Conservation (phyloP, 495 filamentous ascomycete species). For the Letharia columbiana region DNA sequence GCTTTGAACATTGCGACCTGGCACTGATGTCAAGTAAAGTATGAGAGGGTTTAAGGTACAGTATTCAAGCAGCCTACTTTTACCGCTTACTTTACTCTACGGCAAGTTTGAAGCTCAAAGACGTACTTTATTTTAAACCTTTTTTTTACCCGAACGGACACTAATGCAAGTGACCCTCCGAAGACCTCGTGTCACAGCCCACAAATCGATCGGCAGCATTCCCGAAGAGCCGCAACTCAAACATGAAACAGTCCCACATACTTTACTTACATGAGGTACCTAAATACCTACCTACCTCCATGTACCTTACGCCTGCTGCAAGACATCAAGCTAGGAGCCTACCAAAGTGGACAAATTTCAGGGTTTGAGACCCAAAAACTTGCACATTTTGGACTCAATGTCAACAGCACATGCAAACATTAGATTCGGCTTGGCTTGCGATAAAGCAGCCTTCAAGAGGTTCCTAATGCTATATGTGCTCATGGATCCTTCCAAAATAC, state of each 20-base stretch:
- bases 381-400: too few species aligned
- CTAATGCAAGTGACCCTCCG: slow-evolving; percentile 8
- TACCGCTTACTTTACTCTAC: too few species aligned
- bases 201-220: not conserved
- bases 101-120: not conserved
- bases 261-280: too few species aligned
- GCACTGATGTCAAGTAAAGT: too few species aligned
- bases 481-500: not conserved
- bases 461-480: not conserved
- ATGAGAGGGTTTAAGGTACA: too few species aligned
- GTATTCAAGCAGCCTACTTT: not conserved
- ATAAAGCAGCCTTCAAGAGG: not conserved
- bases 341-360: too few species aligned
- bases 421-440: not conserved
- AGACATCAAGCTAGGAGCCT: not conserved
- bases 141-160: slow-evolving; percentile 7
- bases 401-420: not conserved
- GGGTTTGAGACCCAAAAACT: too few species aligned
- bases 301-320: not conserved
- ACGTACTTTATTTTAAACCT: too few species aligned
- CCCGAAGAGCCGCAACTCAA: slow-evolving; percentile 2
- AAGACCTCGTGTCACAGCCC: not conserved
- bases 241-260: not conserved
- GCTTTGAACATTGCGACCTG: too few species aligned
- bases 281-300: too few species aligned